phyloP scores from a whole-genome alignment of 2,329 filamentous ascomycete species.

The Ceratocystis diversiconidia region DNA sequence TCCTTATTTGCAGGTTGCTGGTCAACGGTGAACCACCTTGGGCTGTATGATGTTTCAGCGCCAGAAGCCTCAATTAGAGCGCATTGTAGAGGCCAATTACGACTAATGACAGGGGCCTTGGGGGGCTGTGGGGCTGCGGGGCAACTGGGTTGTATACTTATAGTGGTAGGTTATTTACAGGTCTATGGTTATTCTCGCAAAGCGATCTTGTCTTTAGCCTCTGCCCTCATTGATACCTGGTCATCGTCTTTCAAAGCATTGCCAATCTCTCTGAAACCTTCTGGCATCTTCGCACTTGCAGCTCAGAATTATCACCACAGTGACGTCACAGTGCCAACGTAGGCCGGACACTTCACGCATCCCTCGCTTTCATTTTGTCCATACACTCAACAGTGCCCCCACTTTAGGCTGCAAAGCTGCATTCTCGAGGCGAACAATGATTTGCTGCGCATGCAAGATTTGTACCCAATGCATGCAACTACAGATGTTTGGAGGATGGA shows the following conservation, averaged over 20 bases:
- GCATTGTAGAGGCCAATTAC: background rate
- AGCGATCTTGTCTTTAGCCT: too few species aligned
- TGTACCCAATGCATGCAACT: constrained; percentile 9
- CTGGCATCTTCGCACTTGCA: background rate
- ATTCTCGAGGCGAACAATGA: background rate
- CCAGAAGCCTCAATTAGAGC: background rate
- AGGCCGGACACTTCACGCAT: background rate
- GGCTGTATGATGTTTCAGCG: background rate
- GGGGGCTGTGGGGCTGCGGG: background rate
- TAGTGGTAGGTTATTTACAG: background rate
- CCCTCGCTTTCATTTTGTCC: background rate
- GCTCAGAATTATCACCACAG: background rate
- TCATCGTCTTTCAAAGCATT: too few species aligned
- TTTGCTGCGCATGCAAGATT: background rate
- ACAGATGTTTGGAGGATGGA: background rate
- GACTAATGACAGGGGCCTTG: background rate
- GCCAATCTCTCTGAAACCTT: background rate
- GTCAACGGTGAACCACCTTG: background rate
- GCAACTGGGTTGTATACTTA: background rate
- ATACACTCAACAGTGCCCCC: background rate
- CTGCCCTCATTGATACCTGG: too few species aligned
- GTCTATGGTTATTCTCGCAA: too few species aligned
- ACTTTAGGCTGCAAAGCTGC: constrained; percentile 11
- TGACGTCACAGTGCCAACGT: background rate
- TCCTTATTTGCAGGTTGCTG: background rate